phyloP scores from a whole-genome alignment of 495 filamentous ascomycete genomes.

The Paragyromitra xinjiangensis region DNA sequence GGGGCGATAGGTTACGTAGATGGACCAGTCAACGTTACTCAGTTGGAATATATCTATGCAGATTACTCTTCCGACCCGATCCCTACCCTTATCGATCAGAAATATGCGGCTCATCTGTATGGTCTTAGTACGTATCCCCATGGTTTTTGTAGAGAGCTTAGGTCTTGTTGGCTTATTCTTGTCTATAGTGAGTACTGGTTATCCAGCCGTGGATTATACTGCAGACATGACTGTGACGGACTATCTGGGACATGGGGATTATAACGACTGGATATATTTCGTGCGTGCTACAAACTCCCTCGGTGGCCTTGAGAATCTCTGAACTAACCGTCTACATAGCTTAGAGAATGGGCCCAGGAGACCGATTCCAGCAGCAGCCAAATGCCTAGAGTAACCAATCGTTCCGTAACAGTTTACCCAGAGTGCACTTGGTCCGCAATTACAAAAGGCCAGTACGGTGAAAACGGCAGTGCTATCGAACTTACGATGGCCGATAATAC shows the following conservation, averaged over 20 bases:
- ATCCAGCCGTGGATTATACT: neutral
- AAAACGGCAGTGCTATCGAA: neutral
- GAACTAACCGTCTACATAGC: slow-evolving; percentile 26
- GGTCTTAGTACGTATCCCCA: slow-evolving; percentile 31
- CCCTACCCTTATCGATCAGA: slow-evolving; percentile 22
- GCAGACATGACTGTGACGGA: no score
- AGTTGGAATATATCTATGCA: slow-evolving; percentile 8
- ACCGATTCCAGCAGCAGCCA: neutral
- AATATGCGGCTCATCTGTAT: slow-evolving; percentile 45
- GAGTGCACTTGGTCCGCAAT: slow-evolving; percentile 33
- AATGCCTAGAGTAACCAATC: slow-evolving; percentile 11
- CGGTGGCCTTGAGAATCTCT: neutral
- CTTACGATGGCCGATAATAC: slow-evolving; percentile 1
- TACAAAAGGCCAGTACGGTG: slow-evolving; percentile 14
- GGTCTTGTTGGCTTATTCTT: neutral
- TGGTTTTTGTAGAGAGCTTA: neutral
- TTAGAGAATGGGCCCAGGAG: slow-evolving; percentile 25
- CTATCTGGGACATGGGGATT: neutral
- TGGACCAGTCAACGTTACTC: slow-evolving; percentile 41
- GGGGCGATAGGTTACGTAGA: neutral
- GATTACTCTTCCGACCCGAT: neutral
- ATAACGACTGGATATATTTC: slow-evolving; percentile 25
- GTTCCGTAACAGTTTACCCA: slow-evolving; percentile 21
- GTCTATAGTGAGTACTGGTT: slow-evolving; percentile 15
- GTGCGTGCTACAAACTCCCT: slow-evolving; percentile 9